phyloP scores from a whole-genome alignment of 352 stramenopile species.

The Phytophthora nicotianae region DNA sequence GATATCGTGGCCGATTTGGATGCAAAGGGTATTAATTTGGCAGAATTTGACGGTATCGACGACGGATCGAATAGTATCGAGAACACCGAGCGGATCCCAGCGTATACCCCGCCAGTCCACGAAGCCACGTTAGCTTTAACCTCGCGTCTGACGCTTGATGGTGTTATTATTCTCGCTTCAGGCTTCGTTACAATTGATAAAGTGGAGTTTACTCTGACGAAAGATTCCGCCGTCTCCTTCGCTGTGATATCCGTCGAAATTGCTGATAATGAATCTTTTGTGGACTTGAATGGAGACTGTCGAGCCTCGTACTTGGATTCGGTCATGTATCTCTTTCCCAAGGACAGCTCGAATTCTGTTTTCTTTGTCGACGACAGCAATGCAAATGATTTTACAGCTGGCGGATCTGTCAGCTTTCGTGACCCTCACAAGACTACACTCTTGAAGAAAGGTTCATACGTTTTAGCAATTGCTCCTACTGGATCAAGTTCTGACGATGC shows the following conservation, averaged over 20 bases:
- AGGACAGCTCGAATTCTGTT: constrained; percentile 26
- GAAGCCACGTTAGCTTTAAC: constrained; percentile 14
- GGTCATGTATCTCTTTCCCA: constrained; percentile 54
- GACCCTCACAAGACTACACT: constrained; percentile 51
- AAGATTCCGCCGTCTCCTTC: constrained; percentile 45
- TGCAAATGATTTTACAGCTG: constrained; percentile 19
- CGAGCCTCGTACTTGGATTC: constrained; percentile 57
- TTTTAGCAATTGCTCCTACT: constrained; percentile 43
- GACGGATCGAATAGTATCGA: constrained; percentile 13
- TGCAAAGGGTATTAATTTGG: constrained; percentile 25
- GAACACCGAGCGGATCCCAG: constrained; percentile 43
- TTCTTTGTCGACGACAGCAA: constrained; percentile 49
- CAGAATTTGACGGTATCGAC: constrained; percentile 43
- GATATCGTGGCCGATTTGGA: constrained; percentile 49
- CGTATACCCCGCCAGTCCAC: constrained; percentile 33
- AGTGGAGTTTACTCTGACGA: constrained; percentile 45
- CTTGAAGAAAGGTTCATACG: constrained; percentile 51
- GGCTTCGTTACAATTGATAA: constrained; percentile 51
- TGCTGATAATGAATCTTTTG: constrained; percentile 51
- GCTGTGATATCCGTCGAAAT: constrained; percentile 64
- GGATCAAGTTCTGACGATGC: constrained; percentile 24
- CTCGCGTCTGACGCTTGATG: constrained; percentile 26
- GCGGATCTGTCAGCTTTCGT: constrained; percentile 53
- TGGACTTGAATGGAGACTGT: constrained; percentile 71
- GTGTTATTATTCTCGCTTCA: constrained; percentile 32